Base-by-base conservation (phyloP, 2,329 filamentous ascomycete species). In the Trichophyton rubrum region DNA sequence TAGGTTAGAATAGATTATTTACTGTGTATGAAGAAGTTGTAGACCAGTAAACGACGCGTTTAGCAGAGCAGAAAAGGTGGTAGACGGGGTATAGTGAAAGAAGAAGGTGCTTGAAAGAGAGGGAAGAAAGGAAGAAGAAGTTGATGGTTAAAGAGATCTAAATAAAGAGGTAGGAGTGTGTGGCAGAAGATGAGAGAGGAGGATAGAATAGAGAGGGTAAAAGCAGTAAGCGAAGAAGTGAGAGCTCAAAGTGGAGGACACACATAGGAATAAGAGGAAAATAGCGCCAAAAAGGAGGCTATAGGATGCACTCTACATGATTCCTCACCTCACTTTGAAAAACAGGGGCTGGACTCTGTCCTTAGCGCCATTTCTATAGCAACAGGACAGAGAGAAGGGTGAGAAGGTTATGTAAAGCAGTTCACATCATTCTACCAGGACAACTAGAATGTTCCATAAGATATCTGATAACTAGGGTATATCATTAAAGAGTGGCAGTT, bases 201-300 rank as follows among this genome's bases (percentile, higher is more conserved):
- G 22, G 35, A 30, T 41, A 38, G 56, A 38, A 55, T 56, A 51
- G 35, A 22, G 35, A 38, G 27, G 38, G 38, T 8, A 56, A 20
- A 57, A 30, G 35, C 41, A 38, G 38, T 20, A 56, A 20, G 60
- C 40, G 35, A 58, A 24, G 17, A 58, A 58, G 56, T 58, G 56
- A 58, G 56, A 27, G 56, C 5, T 38, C 17, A 9, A 17, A 9
- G 9, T 35, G 38, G 8, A 55, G 4, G 7, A 13, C 9, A 49
- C 3, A 13, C 45, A 35, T 27, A 35, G 17, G 13, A 33, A 35
- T 27, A 17, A 3, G 20, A 13, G 30, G 49, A 13, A 20, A 35
- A 55, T 55, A 20, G 24, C 49, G 45, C 45, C 20, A 49, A 22
- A 27, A 49, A 4, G 2, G 22, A 27, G 13, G 20, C 11, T 22